Percentiles rank a stretch among this genome's conserved stretches.
phyloP scores from a whole-genome alignment of 75 land plant genomes.

The Cunninghamia lanceolata region DNA sequence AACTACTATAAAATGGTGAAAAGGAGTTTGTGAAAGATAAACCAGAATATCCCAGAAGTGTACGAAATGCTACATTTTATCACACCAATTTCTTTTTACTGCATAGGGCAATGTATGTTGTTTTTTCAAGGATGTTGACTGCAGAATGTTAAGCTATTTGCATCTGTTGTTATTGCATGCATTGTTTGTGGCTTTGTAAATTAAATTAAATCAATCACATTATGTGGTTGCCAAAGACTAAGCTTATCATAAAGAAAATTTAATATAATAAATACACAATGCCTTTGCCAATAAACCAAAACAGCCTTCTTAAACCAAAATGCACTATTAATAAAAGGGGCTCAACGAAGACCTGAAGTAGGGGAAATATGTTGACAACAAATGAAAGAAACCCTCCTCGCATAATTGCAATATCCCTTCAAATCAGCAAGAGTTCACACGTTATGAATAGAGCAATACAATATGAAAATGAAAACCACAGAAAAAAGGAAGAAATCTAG shows the following conservation, averaged over 20 bases:
- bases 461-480: neutral
- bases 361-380: slow-evolving; percentile 53
- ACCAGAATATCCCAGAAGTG: neutral
- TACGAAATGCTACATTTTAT: neutral
- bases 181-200: neutral
- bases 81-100: neutral
- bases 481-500: neutral
- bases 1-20: neutral
- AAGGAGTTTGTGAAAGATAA: neutral
- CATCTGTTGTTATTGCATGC: neutral
- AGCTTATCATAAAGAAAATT: neutral
- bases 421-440: neutral
- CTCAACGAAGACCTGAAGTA: slow-evolving; percentile 51
- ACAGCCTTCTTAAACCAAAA: neutral
- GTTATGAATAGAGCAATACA: neutral
- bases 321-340: neutral
- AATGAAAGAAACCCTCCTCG: slow-evolving; percentile 49
- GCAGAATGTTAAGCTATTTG: neutral
- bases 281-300: neutral
- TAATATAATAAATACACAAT: neutral
- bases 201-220: neutral
- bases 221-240: neutral
- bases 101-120: neutral
- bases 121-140: neutral
- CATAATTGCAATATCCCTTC: slow-evolving; percentile 32